Conservation (phyloP, 139 green algal genomes). For the Astrephomene gubernaculifera region DNA sequence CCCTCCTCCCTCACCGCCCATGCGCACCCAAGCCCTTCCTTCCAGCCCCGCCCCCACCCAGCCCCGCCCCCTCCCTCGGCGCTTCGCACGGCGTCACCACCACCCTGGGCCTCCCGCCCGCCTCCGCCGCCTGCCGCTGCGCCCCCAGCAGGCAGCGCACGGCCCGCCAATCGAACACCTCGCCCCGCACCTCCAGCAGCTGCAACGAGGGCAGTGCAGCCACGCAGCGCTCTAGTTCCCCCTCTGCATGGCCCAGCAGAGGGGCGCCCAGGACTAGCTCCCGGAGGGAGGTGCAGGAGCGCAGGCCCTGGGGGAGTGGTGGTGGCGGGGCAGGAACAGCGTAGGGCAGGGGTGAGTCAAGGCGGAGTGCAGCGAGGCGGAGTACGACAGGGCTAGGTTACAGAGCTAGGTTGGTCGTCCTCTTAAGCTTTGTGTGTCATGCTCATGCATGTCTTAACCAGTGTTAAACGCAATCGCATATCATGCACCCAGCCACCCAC, state of each 20-base stretch:
- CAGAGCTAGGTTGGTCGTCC: no score
- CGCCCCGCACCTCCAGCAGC: slow-evolving; percentile 19
- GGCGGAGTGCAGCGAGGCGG: no score
- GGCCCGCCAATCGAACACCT: background rate
- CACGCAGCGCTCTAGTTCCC: slow-evolving; percentile 27
- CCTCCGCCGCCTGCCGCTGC: slow-evolving; percentile 14
- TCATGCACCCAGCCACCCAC: background rate
- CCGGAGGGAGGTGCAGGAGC: background rate
- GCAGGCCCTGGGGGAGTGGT: background rate
- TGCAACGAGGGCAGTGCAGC: background rate
- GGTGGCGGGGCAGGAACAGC: no score
- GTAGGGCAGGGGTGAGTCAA: no score
- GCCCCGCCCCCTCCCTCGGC: no score
- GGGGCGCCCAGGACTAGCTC: slow-evolving; percentile 23
- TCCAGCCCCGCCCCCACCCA: no score
- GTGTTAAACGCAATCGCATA: background rate
- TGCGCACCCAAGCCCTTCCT: no score
- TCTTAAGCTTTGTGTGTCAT: no score
- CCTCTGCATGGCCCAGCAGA: slow-evolving; percentile 19
- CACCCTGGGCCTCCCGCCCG: background rate
- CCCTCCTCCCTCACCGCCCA: no score
- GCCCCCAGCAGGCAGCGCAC: slow-evolving; percentile 29
- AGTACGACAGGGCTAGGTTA: no score
- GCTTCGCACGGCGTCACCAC: no score
- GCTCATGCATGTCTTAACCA: no score